phyloP scores from a whole-genome alignment of 2,329 filamentous ascomycete species.

The Ascochyta lentis region DNA sequence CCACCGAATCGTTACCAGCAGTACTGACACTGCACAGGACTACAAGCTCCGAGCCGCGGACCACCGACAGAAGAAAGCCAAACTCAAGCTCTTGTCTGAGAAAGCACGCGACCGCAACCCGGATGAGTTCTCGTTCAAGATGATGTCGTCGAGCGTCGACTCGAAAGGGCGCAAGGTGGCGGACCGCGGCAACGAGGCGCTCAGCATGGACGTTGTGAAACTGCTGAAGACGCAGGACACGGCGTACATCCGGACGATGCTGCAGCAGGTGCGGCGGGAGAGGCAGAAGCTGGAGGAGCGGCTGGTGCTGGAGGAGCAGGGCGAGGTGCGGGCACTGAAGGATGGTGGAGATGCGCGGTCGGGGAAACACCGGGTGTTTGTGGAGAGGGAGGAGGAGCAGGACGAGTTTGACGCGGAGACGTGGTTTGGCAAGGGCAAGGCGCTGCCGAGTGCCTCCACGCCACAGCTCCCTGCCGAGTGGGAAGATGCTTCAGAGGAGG shows the following conservation, averaged over 20 bases:
- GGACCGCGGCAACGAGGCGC: constrained; percentile 55
- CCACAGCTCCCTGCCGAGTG: constrained; percentile 34
- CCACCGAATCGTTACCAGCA: not conserved
- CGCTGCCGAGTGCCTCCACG: constrained; percentile 25
- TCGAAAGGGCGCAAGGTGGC: constrained; percentile 51
- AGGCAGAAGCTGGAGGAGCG: constrained; percentile 56
- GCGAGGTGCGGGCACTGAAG: constrained; percentile 50
- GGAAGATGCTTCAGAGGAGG: constrained; percentile 33
- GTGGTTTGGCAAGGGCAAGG: constrained; percentile 48
- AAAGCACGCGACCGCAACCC: constrained; percentile 68
- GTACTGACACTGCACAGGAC: constrained; percentile 52
- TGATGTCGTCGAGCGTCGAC: constrained; percentile 62
- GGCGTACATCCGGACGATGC: constrained; percentile 65
- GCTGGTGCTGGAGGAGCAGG: constrained; percentile 46
- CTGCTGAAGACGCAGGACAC: constrained; percentile 71
- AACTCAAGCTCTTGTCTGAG: constrained; percentile 64
- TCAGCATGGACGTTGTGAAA: constrained; percentile 65
- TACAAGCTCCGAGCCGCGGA: constrained; percentile 70
- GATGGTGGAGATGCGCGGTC: constrained; percentile 35
- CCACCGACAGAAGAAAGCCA: constrained; percentile 67
- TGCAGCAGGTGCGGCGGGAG: constrained; percentile 62
- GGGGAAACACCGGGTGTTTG: constrained; percentile 48
- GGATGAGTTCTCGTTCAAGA: constrained; percentile 70
- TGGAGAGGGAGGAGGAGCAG: constrained; percentile 51
- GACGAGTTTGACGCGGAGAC: constrained; percentile 50